Conservation (phyloP, 768 basidiomycete species). For the Trametes punicea region DNA sequence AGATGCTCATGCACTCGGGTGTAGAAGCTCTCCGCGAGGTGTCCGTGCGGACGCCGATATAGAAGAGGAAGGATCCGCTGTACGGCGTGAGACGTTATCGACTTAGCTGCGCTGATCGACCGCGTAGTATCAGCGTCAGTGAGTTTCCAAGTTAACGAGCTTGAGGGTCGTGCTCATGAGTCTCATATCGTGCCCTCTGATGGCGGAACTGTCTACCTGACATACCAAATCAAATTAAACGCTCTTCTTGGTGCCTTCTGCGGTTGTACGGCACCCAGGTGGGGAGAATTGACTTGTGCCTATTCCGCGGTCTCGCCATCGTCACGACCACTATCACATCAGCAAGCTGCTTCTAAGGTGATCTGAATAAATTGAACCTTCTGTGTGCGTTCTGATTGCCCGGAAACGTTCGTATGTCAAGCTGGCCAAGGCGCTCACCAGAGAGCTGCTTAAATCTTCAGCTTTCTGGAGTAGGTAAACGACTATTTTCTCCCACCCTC, state of each 20-base stretch:
- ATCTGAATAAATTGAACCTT: background rate
- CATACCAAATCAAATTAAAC: background rate
- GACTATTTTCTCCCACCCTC: background rate
- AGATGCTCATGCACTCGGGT: background rate
- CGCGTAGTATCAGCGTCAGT: background rate
- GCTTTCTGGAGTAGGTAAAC: background rate
- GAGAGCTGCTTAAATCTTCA: no score
- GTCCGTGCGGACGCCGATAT: background rate
- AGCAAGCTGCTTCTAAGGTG: background rate
- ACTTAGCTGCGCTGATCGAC: background rate
- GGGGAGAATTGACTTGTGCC: no score
- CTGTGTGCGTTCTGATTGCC: background rate
- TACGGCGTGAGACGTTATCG: no score
- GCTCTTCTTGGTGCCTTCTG: no score
- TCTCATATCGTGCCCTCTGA: background rate
- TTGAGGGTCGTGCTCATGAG: background rate
- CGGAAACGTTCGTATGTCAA: no score
- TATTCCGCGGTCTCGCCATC: no score
- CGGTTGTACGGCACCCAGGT: no score
- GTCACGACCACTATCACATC: background rate
- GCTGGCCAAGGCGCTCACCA: no score
- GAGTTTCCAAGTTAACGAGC: background rate
- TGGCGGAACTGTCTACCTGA: background rate
- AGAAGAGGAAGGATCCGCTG: background rate
- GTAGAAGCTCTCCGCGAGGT: background rate